A percentile compares a stretch with the other conserved stretches of the same genome.
Conservation (phyloP, 2,329 filamentous ascomycete species). For the Aureobasidium pullulans region DNA sequence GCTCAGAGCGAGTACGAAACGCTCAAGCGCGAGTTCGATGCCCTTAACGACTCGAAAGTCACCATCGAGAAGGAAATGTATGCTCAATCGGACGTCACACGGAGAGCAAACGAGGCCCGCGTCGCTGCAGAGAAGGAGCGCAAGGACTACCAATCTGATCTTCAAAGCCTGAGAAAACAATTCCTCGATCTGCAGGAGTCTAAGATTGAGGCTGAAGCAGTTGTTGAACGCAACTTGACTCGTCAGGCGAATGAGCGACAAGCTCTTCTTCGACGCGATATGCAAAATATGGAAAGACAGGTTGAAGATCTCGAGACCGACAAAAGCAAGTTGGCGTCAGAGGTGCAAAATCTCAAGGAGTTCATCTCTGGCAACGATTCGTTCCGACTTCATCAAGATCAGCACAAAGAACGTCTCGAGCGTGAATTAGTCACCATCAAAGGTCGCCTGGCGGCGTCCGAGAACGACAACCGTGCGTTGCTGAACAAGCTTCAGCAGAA, state of each 20-base stretch:
- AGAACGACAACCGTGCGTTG: constrained; percentile 92
- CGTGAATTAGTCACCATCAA: constrained; percentile 86
- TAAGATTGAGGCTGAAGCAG: constrained; percentile 71
- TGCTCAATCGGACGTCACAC: constrained; percentile 83
- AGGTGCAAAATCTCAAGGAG: constrained; percentile 80
- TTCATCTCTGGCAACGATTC: constrained; percentile 83
- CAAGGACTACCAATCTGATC: constrained; percentile 80
- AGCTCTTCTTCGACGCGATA: constrained; percentile 65
- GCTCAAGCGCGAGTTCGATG: constrained; percentile 76
- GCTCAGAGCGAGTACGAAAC: constrained; percentile 80
- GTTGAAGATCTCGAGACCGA: constrained; percentile 75
- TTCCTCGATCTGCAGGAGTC: constrained; percentile 82
- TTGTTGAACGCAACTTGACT: constrained; percentile 72
- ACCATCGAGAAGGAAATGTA: constrained; percentile 98
- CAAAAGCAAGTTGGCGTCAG: constrained; percentile 63
- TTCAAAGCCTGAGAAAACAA: constrained; percentile 72
- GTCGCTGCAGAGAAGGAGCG: constrained; percentile 76
- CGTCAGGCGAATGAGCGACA: constrained; percentile 74
- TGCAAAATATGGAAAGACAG: constrained; percentile 70
- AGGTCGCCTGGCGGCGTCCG: constrained; percentile 79
- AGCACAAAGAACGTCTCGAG: constrained; percentile 88
- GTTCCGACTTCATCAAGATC: constrained; percentile 83
- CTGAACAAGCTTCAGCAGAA: constrained; percentile 97
- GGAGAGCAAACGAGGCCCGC: constrained; percentile 75
- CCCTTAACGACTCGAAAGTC: constrained; percentile 88